Conservation (phyloP, 495 filamentous ascomycete genomes). For the Aspergillus affinis region DNA sequence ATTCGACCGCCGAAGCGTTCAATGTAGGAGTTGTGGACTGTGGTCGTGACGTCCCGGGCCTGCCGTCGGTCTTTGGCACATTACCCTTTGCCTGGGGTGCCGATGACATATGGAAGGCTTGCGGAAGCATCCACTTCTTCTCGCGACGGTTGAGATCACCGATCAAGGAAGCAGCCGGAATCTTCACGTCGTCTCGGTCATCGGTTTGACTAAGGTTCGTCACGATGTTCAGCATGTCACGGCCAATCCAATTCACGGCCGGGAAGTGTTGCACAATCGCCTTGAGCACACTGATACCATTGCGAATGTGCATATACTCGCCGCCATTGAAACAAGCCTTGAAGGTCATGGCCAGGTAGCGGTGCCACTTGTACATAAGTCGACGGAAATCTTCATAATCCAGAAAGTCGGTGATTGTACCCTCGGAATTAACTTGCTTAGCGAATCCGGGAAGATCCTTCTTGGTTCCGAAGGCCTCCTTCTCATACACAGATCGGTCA, state of each 20-base stretch:
- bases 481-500: constrained; percentile 72
- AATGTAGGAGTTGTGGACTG: constrained; percentile 38
- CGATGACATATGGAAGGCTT: constrained; percentile 60
- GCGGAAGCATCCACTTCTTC: constrained; percentile 81
- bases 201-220: constrained; percentile 65
- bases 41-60: constrained; percentile 38
- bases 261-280: constrained; percentile 78
- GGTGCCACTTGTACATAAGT: constrained; percentile 87
- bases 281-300: constrained; percentile 90
- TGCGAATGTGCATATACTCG: constrained; percentile 98
- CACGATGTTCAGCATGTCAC: constrained; percentile 65
- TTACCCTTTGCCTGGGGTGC: constrained; percentile 15
- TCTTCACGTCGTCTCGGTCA: constrained; percentile 81
- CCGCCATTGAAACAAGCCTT: constrained; percentile 72
- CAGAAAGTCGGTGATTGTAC: constrained; percentile 63
- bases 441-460: constrained; percentile 70
- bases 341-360: constrained; percentile 68
- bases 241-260: constrained; percentile 82
- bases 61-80: constrained; percentile 20
- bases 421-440: constrained; percentile 58
- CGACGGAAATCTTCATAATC: constrained; percentile 85
- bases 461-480: constrained; percentile 66
- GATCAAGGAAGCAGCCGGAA: constrained; percentile 80
- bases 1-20: constrained; percentile 50
- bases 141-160: constrained; percentile 78